A percentile compares a stretch with the other conserved stretches of the same genome.
phyloP scores from a whole-genome alignment of 768 basidiomycete species.

The Xanthoconium stramineum region DNA sequence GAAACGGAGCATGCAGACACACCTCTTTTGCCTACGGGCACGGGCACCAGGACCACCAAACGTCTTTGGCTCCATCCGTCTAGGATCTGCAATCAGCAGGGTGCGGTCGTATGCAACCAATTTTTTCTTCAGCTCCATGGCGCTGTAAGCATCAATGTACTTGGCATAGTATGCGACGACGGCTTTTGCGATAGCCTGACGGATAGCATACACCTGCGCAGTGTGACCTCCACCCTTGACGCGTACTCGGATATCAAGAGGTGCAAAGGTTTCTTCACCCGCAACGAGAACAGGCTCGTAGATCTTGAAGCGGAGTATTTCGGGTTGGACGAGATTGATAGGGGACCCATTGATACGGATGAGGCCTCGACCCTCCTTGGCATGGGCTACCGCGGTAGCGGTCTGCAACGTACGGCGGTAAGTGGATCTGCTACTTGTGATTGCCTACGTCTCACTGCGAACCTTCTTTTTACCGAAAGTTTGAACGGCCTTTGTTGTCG shows the following conservation, averaged over 20 bases:
- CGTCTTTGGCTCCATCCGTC: conserved; percentile 99
- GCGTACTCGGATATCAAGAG: conserved; percentile 93
- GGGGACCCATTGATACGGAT: conserved; percentile 97
- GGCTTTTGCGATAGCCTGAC: conserved; percentile 98
- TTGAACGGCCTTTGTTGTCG: conserved; percentile 86
- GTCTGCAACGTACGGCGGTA: conserved; percentile 51
- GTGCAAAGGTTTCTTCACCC: conserved; percentile 82
- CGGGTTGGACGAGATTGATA: conserved; percentile 92
- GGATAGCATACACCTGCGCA: conserved; percentile 97
- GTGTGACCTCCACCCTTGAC: conserved; percentile 99
- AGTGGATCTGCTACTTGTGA: background rate
- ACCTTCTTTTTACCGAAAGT: conserved; percentile 99
- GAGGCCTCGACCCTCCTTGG: conserved; percentile 93
- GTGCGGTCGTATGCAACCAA: conserved; percentile 93
- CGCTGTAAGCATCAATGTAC: conserved; percentile 96
- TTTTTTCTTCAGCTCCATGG: conserved; percentile 98
- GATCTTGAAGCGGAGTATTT: conserved; percentile 95
- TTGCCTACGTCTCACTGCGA: conserved; percentile 22
- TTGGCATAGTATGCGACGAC: conserved; percentile 98
- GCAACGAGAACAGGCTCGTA: conserved; percentile 96
- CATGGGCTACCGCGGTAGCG: conserved; percentile 96
- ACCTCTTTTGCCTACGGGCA: conserved; percentile 98
- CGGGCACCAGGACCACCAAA: conserved; percentile 98
- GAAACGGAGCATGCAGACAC: conserved; percentile 1
- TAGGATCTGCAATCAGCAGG: conserved; percentile 87